Evolutionary conservation across 2,329 filamentous ascomycete genomes (phyloP).

Genomic region (Zymoseptoria pseudotritici): DNA sequence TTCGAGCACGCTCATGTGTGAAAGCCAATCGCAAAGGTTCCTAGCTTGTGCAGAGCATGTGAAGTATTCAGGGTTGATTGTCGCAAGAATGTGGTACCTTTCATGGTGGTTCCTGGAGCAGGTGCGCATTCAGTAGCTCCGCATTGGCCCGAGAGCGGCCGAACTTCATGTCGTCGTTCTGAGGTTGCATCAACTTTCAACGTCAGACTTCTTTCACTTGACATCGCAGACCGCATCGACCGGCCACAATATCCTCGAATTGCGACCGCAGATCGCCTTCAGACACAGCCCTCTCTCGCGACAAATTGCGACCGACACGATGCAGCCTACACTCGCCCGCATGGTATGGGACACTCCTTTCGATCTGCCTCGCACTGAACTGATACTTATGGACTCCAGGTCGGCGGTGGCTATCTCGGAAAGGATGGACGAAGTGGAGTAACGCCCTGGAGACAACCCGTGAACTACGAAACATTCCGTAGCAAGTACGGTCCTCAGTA

Average conservation of each 20-base stretch:
- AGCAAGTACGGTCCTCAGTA: constrained; percentile 55
- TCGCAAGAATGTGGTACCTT: background rate
- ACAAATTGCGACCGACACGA: constrained; percentile 3
- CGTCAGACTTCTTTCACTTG: background rate
- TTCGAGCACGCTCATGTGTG: background rate
- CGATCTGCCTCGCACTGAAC: background rate
- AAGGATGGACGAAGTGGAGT: constrained; percentile 12
- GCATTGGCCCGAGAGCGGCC: background rate
- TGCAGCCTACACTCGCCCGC: constrained; percentile 26
- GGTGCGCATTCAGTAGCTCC: background rate
- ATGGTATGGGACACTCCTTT: constrained; percentile 11
- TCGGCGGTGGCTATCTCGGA: constrained; percentile 2
- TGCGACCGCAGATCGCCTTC: background rate
- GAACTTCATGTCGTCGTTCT: background rate
- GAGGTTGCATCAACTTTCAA: background rate
- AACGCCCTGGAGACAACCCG: constrained; percentile 30
- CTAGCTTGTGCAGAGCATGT: background rate
- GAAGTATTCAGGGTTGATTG: background rate
- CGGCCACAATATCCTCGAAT: background rate
- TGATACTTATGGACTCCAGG: background rate
- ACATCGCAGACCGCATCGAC: background rate
- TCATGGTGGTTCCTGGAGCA: background rate
- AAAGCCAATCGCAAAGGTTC: background rate
- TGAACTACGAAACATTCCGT: constrained; percentile 44
- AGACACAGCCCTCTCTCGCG: background rate